These are phyloP conservation scores for Cardamine occulta DNA, from an alignment of 345 rosid species.

Conservation along the genomic window DNA sequence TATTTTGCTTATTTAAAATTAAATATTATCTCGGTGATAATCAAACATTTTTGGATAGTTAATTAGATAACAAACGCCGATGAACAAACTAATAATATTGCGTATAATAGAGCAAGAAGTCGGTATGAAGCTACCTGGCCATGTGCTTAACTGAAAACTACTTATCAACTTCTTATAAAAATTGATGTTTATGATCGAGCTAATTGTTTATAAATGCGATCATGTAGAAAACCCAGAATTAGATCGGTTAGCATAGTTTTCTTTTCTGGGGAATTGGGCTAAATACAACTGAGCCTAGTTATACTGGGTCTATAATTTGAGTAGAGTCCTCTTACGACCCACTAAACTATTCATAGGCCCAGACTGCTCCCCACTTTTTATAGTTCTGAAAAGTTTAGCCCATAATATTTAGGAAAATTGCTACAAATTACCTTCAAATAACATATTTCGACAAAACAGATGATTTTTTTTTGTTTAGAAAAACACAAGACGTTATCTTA, in stretches of 20 bases:
- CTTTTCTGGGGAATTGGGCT: neutral
- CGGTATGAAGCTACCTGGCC: constrained; percentile 31
- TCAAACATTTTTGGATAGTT: neutral
- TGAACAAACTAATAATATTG: constrained; percentile 14
- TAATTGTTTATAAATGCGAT: neutral
- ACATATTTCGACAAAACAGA: neutral
- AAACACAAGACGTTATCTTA: neutral
- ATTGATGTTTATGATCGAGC: neutral
- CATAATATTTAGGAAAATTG: neutral
- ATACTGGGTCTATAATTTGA: neutral
- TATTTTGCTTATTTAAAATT: neutral
- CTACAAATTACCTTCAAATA: neutral
- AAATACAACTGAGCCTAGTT: neutral
- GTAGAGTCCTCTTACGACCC: neutral
- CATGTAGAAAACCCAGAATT: neutral
- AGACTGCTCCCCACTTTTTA: neutral
- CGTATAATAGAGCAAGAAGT: constrained; percentile 15
- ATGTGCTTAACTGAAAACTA: constrained; percentile 31
- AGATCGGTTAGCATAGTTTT: neutral
- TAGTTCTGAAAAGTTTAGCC: neutral
- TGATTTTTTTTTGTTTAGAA: neutral
- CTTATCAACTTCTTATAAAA: constrained; percentile 11
- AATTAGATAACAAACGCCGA: constrained; percentile 1
- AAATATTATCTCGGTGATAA: neutral
- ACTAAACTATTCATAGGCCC: neutral